Conservation (phyloP, 768 basidiomycete genomes). For the Boletellus ananiceps region DNA sequence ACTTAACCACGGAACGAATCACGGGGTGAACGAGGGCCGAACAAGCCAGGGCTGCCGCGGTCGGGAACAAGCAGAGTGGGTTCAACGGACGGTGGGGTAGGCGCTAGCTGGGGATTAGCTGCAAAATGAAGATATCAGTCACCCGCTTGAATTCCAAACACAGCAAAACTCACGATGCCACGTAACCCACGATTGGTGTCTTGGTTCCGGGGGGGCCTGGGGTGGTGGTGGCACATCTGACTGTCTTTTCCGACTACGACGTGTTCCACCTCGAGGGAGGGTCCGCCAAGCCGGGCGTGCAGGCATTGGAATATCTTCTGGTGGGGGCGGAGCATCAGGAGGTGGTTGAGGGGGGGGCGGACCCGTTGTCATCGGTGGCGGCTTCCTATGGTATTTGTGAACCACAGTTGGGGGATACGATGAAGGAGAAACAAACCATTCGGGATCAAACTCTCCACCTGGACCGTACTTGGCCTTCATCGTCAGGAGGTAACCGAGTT, state of each 20-base stretch:
- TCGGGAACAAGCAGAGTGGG: constrained; percentile 60
- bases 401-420: neutral
- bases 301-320: constrained; percentile 37
- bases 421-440: constrained; percentile 49
- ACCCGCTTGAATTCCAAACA: constrained; percentile 5
- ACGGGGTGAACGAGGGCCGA: constrained; percentile 71
- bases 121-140: constrained; percentile 7
- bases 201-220: constrained; percentile 35
- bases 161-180: constrained; percentile 58
- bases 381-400: constrained; percentile 37
- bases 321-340: constrained; percentile 39
- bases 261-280: constrained; percentile 34
- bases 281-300: constrained; percentile 62
- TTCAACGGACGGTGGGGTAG: constrained; percentile 58
- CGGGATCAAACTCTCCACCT: constrained; percentile 81
- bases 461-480: constrained; percentile 75
- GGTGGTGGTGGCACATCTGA: constrained; percentile 31
- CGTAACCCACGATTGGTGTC: constrained; percentile 53
- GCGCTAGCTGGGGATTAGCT: constrained; percentile 57
- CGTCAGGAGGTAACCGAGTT: constrained; percentile 66
- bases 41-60: constrained; percentile 59
- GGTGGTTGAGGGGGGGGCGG: constrained; percentile 43
- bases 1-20: constrained; percentile 28
- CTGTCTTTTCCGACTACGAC: constrained; percentile 43
- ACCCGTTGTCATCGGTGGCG: constrained; percentile 37